Evolutionary conservation across 208 protist genomes (phyloP).

Genomic region (Trypanosomatidae sp.): DNA sequence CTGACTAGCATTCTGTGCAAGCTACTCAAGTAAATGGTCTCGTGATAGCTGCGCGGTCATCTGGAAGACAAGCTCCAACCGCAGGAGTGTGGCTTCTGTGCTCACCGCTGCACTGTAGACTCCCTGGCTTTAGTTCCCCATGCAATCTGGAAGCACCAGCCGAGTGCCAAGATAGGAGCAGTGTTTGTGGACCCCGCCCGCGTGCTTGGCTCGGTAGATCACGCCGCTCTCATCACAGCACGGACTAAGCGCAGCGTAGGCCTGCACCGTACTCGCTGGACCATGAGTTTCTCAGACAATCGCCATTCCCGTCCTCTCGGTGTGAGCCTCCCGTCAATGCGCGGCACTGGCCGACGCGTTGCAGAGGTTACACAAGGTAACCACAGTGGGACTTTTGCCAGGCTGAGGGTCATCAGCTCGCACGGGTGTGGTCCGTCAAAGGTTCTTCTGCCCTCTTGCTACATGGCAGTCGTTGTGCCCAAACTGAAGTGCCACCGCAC

Average conservation of each 20-base stretch:
- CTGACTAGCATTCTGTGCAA: background rate
- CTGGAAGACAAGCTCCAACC: background rate
- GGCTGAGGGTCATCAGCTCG: no score
- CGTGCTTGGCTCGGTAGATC: background rate
- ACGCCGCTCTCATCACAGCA: background rate
- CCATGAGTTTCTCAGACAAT: background rate
- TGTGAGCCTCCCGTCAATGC: no score
- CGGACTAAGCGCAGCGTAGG: background rate
- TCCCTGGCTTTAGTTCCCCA: background rate
- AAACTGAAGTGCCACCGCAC: no score
- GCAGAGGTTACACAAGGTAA: no score
- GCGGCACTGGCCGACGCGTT: no score
- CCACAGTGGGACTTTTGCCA: no score
- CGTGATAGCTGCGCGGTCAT: background rate
- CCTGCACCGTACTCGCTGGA: background rate
- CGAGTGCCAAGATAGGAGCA: background rate
- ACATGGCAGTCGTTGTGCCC: background rate
- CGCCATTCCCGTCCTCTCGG: background rate
- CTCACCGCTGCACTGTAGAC: background rate
- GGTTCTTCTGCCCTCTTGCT: background rate
- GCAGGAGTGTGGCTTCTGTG: background rate
- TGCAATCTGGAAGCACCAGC: background rate
- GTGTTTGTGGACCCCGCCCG: background rate
- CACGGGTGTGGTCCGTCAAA: no score
- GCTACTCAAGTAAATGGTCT: background rate